phyloP scores from a whole-genome alignment of 2,329 filamentous ascomycete species.

The Curvularia lunata region DNA sequence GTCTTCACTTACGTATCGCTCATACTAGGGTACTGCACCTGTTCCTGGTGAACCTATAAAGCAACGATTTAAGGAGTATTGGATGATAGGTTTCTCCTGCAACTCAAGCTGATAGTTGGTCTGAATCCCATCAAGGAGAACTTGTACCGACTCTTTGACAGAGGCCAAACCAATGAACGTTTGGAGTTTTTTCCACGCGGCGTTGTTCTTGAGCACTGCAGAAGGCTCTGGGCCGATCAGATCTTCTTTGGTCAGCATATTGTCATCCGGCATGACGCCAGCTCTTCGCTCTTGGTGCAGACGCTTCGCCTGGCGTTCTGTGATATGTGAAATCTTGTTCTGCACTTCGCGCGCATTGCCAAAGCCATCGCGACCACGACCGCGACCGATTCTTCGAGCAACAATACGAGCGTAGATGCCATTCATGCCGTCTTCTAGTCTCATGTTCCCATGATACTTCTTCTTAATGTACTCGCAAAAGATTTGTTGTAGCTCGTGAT shows the following conservation, averaged over 20 bases:
- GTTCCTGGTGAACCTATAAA: slow-evolving; percentile 77
- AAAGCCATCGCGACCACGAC: slow-evolving; percentile 70
- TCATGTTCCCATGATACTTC: slow-evolving; percentile 63
- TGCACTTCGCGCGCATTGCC: slow-evolving; percentile 75
- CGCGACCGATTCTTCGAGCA: slow-evolving; percentile 65
- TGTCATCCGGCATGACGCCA: slow-evolving; percentile 59
- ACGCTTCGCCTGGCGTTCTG: slow-evolving; percentile 64
- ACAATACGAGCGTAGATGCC: slow-evolving; percentile 65
- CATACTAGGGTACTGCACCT: slow-evolving; percentile 68
- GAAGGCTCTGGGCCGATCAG: slow-evolving; percentile 73
- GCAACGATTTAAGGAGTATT: slow-evolving; percentile 70
- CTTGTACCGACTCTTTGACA: slow-evolving; percentile 67
- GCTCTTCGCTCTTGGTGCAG: slow-evolving; percentile 40
- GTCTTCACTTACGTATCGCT: slow-evolving; percentile 29
- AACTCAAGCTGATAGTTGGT: slow-evolving; percentile 72
- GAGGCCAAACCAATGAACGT: slow-evolving; percentile 63
- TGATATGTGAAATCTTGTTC: slow-evolving; percentile 63
- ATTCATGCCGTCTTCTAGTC: slow-evolving; percentile 53
- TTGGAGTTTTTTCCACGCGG: slow-evolving; percentile 65
- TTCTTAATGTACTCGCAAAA: slow-evolving; percentile 61
- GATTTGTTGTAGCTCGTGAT: slow-evolving; percentile 69
- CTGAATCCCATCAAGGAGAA: slow-evolving; percentile 66
- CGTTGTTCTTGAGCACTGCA: slow-evolving; percentile 57
- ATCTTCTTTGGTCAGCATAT: slow-evolving; percentile 69
- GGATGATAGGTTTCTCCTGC: slow-evolving; percentile 62